Evolutionary conservation across 306 rosid species (phyloP).

Genomic region (Clitoria ternatea): DNA sequence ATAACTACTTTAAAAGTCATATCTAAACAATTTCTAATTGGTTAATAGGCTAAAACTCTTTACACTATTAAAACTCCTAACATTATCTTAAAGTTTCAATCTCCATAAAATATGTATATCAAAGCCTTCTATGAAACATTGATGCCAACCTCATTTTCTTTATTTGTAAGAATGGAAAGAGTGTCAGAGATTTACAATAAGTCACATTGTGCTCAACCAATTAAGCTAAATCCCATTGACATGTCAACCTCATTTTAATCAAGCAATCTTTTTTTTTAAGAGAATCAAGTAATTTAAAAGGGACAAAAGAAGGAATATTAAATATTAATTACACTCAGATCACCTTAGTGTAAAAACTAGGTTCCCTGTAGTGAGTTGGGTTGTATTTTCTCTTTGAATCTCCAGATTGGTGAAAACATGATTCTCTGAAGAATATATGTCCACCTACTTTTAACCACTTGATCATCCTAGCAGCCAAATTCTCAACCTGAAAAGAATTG

Average conservation of each 20-base stretch:
- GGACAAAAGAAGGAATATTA: background rate
- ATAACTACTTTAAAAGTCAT: too few species aligned
- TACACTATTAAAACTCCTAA: too few species aligned
- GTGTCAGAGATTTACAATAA: too few species aligned
- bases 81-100: background rate
- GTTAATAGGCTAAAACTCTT: too few species aligned
- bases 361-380: constrained; percentile 96
- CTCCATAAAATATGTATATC: background rate
- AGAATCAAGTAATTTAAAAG: too few species aligned
- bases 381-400: constrained; percentile 85
- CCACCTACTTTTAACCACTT: constrained; percentile 94
- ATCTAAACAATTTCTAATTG: too few species aligned
- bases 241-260: background rate
- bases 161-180: too few species aligned
- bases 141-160: background rate
- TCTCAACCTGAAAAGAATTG: constrained; percentile 52
- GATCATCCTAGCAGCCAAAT: constrained; percentile 67
- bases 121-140: background rate
- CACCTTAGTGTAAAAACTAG: constrained; percentile 91
- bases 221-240: too few species aligned
- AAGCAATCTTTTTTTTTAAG: too few species aligned
- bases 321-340: background rate
- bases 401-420: constrained; percentile 97
- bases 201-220: too few species aligned
- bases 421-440: constrained; percentile 81